Percentiles rank a stretch among this genome's conserved stretches.
phyloP scores from a whole-genome alignment of 805 yeast species.

The Teunomyces gatunensis region DNA sequence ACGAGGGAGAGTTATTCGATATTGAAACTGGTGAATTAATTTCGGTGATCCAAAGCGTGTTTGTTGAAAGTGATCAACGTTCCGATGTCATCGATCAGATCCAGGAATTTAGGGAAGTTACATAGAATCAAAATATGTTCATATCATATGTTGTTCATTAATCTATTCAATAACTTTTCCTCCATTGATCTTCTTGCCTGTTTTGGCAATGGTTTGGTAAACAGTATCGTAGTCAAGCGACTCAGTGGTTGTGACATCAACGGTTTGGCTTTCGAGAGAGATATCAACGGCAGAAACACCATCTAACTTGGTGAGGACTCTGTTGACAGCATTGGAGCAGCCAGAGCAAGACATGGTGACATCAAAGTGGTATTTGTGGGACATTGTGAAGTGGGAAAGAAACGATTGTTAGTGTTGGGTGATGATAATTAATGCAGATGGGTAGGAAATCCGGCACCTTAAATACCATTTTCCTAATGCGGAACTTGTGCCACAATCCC shows the following conservation, averaged over 20 bases:
- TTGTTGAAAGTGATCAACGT: conserved; percentile 44
- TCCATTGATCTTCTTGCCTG: conserved; percentile 78
- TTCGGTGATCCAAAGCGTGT: conserved; percentile 39
- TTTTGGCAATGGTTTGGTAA: conserved; percentile 76
- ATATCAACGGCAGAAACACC: conserved; percentile 76
- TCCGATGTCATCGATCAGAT: conserved; percentile 46
- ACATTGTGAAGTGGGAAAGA: conserved; percentile 25
- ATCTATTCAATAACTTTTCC: conserved; percentile 54
- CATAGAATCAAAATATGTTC: background rate
- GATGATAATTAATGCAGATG: too few species aligned
- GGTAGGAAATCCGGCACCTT: conserved; percentile 1
- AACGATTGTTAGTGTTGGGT: too few species aligned
- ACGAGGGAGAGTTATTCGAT: conserved; percentile 51
- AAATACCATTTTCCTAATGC: background rate
- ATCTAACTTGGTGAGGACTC: conserved; percentile 64
- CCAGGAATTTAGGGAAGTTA: conserved; percentile 33
- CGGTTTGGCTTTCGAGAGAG: conserved; percentile 77
- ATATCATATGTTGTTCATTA: background rate
- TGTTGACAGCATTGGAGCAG: conserved; percentile 82
- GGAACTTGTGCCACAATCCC: background rate
- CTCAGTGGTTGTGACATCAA: conserved; percentile 63
- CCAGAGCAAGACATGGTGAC: conserved; percentile 87
- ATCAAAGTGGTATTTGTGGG: conserved; percentile 71
- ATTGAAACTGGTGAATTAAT: conserved; percentile 47
- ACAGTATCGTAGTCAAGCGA: conserved; percentile 70